These are phyloP conservation scores for Meyerozyma elateridarum DNA, from an alignment of 1,139 yeast species.

Conservation along the genomic window DNA sequence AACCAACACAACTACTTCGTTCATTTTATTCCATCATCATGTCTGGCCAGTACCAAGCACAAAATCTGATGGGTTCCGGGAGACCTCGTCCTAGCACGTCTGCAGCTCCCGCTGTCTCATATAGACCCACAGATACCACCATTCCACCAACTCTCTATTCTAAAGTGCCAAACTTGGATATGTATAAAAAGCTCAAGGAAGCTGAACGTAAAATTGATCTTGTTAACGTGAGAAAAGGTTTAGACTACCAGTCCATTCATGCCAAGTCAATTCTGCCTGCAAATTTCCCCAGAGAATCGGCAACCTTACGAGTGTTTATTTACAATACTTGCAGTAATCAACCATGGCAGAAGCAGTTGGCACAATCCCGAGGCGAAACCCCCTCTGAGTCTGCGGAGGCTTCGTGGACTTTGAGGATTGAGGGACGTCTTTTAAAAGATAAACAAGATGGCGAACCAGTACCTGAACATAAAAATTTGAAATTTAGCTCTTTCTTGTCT, in stretches of 20 bases:
- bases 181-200: conserved; percentile 65
- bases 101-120: conserved; percentile 39
- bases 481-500: conserved; percentile 77
- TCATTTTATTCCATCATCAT: conserved; percentile 9
- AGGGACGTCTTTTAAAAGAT: conserved; percentile 64
- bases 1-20: conserved; percentile 3
- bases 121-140: conserved; percentile 69
- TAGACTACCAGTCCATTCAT: conserved; percentile 77
- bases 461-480: conserved; percentile 20
- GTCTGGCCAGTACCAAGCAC: conserved; percentile 5
- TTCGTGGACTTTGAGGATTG: conserved; percentile 82
- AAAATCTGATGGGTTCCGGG: conserved; percentile 12
- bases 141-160: conserved; percentile 58
- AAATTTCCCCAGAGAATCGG: conserved; percentile 43
- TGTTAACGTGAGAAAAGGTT: conserved; percentile 72
- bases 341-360: conserved; percentile 74
- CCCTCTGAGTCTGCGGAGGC: conserved; percentile 36
- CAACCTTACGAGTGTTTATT: conserved; percentile 68
- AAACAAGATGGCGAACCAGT: conserved; percentile 22
- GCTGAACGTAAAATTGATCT: conserved; percentile 81
- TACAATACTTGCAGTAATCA: conserved; percentile 83
- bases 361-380: conserved; percentile 20
- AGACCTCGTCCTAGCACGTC: conserved; percentile 31
- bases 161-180: conserved; percentile 68
- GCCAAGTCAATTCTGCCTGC: conserved; percentile 44